Conservation (phyloP, 208 protist species). For the Eutreptiella sp. region DNA sequence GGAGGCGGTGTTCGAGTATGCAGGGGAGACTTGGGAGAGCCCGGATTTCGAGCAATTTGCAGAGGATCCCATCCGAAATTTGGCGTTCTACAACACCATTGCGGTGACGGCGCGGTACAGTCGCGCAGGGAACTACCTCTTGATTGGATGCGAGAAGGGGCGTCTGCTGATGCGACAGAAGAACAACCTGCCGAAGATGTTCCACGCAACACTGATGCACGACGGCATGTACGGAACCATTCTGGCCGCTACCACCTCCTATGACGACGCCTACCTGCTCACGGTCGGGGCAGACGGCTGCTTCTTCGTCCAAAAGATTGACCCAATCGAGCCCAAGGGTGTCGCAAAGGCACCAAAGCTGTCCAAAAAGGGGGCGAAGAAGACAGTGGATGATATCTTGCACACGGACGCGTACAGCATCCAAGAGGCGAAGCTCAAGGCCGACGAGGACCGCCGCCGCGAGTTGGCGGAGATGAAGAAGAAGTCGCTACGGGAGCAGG, state of each 20-base stretch:
- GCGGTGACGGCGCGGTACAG: conserved; percentile 42
- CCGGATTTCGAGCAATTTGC: conserved; percentile 51
- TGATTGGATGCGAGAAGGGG: conserved; percentile 46
- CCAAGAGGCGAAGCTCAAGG: conserved; percentile 41
- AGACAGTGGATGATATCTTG: conserved; percentile 10
- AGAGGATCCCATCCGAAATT: conserved; percentile 73
- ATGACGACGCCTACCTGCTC: conserved; percentile 72
- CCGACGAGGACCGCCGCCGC: conserved; percentile 58
- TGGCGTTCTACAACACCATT: conserved; percentile 60
- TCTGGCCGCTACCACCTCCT: conserved; percentile 42
- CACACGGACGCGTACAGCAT: conserved; percentile 1
- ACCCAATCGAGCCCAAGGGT: not conserved
- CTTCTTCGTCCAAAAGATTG: conserved; percentile 58
- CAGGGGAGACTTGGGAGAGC: conserved; percentile 53
- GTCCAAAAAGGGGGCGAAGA: not conserved
- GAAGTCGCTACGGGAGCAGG: conserved; percentile 49
- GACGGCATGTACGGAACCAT: conserved; percentile 54
- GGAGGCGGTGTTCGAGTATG: conserved; percentile 67
- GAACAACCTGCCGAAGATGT: conserved; percentile 10
- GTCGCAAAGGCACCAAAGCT: not conserved
- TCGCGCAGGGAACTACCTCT: conserved; percentile 16
- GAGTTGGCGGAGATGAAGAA: conserved; percentile 65
- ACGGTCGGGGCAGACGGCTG: conserved; percentile 76
- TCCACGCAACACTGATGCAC: conserved; percentile 52
- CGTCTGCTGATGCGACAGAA: conserved; percentile 19